Conservation (phyloP, 2,329 filamentous ascomycete genomes). For the Colletotrichum falcatum region DNA sequence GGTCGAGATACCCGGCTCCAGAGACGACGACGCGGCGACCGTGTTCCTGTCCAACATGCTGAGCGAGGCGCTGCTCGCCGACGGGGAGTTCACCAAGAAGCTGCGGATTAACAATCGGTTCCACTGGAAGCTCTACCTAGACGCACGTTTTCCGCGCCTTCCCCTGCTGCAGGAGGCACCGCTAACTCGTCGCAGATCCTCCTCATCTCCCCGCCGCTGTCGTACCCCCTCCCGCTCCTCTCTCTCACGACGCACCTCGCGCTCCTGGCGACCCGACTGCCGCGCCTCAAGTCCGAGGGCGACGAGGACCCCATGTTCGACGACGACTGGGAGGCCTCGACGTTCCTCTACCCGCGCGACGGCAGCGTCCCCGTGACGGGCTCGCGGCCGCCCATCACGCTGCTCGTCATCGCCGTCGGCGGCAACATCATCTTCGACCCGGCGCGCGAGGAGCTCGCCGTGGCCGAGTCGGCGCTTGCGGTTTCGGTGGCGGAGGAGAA, state of each 20-base stretch:
- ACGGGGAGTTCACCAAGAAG: slow-evolving; percentile 75
- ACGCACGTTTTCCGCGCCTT: slow-evolving; percentile 69
- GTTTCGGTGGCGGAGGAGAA: slow-evolving; percentile 76
- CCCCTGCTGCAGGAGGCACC: slow-evolving; percentile 8
- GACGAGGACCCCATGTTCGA: slow-evolving; percentile 98
- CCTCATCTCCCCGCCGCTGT: slow-evolving; percentile 90
- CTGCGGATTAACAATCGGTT: slow-evolving; percentile 91
- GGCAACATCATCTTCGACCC: slow-evolving; percentile 96
- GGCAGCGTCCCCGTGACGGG: slow-evolving; percentile 45
- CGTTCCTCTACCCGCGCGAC: slow-evolving; percentile 77
- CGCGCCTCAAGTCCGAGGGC: slow-evolving; percentile 84
- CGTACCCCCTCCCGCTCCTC: slow-evolving; percentile 92
- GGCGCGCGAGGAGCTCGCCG: slow-evolving; percentile 88
- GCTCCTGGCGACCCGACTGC: slow-evolving; percentile 86
- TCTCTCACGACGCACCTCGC: slow-evolving; percentile 95
- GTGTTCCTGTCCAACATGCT: slow-evolving; percentile 91
- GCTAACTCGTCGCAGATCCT: slow-evolving; percentile 72
- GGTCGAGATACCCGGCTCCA: slow-evolving; percentile 89
- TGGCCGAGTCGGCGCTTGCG: slow-evolving; percentile 89
- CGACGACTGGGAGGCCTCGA: slow-evolving; percentile 93
- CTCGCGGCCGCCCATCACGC: slow-evolving; percentile 82
- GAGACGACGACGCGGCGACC: slow-evolving; percentile 91
- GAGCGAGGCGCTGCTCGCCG: slow-evolving; percentile 84
- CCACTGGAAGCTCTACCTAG: slow-evolving; percentile 96
- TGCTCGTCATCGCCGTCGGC: slow-evolving; percentile 88